A percentile compares a stretch with the other conserved stretches of the same genome.
Conservation (phyloP, 2,329 filamentous ascomycete species). For the Nigrospora sphaerica region DNA sequence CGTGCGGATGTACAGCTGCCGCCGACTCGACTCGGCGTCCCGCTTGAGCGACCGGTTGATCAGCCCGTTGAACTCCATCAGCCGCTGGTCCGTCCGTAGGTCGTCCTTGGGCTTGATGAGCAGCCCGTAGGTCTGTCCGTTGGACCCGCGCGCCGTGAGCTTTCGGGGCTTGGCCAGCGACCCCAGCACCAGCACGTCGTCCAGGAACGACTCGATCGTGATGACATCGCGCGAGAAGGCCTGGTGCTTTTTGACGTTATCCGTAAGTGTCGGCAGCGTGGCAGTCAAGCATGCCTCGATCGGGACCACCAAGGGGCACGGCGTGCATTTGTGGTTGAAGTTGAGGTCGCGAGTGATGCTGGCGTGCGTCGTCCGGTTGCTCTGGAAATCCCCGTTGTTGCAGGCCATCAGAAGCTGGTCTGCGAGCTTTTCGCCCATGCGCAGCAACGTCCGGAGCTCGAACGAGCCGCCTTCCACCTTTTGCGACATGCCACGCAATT, state of each 20-base stretch:
- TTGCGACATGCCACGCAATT: slow-evolving; percentile 37
- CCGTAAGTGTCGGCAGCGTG: slow-evolving; percentile 67
- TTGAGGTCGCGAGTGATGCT: slow-evolving; percentile 71
- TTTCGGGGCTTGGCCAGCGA: slow-evolving; percentile 91
- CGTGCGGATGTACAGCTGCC: slow-evolving; percentile 90
- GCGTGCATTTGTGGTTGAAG: slow-evolving; percentile 79
- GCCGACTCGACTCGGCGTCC: slow-evolving; percentile 82
- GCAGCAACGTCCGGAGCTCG: slow-evolving; percentile 66
- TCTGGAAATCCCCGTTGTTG: slow-evolving; percentile 66
- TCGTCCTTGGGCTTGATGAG: slow-evolving; percentile 98
- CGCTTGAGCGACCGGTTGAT: slow-evolving; percentile 93
- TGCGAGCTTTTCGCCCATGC: slow-evolving; percentile 73
- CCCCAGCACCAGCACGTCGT: slow-evolving; percentile 83
- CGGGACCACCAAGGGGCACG: slow-evolving; percentile 81
- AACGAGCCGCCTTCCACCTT: slow-evolving; percentile 42
- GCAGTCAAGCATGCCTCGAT: slow-evolving; percentile 80
- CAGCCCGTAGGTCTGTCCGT: slow-evolving; percentile 82
- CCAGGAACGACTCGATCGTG: slow-evolving; percentile 72
- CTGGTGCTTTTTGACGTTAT: slow-evolving; percentile 69
- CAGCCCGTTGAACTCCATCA: slow-evolving; percentile 99
- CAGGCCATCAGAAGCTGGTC: slow-evolving; percentile 77
- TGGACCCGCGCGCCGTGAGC: slow-evolving; percentile 78
- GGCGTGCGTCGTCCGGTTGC: slow-evolving; percentile 58
- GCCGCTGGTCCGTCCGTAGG: slow-evolving; percentile 89
- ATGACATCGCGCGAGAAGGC: slow-evolving; percentile 83